phyloP scores from a whole-genome alignment of 83 land plant genomes.

The Picea abies region DNA sequence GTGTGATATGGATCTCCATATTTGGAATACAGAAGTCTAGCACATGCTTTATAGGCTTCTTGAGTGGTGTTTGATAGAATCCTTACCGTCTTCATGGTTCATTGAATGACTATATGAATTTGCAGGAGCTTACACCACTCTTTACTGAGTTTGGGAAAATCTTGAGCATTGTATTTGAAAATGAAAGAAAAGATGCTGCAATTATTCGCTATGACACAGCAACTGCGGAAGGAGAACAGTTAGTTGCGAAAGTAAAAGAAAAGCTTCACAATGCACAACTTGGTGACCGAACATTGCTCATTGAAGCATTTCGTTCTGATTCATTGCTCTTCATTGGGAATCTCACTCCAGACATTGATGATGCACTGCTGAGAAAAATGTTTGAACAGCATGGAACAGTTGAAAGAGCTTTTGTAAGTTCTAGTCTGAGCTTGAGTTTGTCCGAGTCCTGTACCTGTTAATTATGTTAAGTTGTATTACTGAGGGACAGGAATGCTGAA shows the following conservation, averaged over 20 bases:
- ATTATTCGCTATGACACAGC: slow-evolving; percentile 27
- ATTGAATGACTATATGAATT: slow-evolving; percentile 9
- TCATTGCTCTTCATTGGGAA: slow-evolving; percentile 37
- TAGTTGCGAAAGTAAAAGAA: slow-evolving; percentile 21
- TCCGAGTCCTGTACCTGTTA: no score
- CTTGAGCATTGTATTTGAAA: slow-evolving; percentile 32
- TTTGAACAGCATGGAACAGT: slow-evolving; percentile 15
- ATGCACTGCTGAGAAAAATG: slow-evolving; percentile 14
- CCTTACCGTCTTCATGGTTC: background rate
- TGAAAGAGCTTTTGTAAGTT: slow-evolving; percentile 18
- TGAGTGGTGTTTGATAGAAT: background rate
- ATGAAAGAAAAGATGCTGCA: slow-evolving; percentile 34
- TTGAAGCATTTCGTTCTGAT: slow-evolving; percentile 32
- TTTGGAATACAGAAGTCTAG: background rate
- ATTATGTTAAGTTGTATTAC: no score
- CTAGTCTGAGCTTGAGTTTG: background rate
- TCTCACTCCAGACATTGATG: slow-evolving; percentile 35
- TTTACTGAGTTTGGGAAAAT: slow-evolving; percentile 25
- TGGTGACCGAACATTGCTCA: slow-evolving; percentile 18
- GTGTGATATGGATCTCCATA: background rate
- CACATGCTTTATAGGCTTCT: background rate
- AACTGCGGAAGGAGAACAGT: slow-evolving; percentile 16
- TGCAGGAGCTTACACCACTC: slow-evolving; percentile 27
- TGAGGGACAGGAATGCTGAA: background rate
- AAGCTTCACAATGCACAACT: slow-evolving; percentile 23